These are phyloP conservation scores for Aegilops speltoides DNA, from an alignment of 176 grass and related monocot genomes.

Conservation along the genomic window DNA sequence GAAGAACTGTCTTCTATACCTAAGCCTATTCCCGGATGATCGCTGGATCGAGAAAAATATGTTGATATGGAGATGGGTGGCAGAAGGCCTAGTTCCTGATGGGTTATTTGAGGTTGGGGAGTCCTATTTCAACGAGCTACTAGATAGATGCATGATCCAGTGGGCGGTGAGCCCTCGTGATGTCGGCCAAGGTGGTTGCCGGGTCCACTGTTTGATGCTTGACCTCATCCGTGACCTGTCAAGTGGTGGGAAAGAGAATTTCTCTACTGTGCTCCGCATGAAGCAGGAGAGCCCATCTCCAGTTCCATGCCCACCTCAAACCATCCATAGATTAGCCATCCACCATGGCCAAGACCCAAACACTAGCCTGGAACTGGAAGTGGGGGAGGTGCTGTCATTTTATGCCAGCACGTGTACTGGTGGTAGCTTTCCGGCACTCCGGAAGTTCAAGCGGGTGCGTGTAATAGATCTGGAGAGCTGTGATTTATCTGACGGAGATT, in stretches of 20 bases:
- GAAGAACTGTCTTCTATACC: background rate
- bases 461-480: background rate
- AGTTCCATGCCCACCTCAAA: background rate
- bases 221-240: background rate
- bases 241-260: background rate
- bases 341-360: background rate
- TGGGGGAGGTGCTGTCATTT: background rate
- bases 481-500: background rate
- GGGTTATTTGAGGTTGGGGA: background rate
- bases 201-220: background rate
- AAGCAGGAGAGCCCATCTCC: background rate
- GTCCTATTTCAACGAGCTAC: background rate
- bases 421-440: background rate
- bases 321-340: background rate
- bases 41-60: background rate
- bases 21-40: background rate
- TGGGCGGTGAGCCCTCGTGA: background rate
- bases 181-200: background rate
- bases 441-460: background rate
- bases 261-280: background rate
- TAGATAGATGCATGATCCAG: background rate
- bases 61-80: background rate
- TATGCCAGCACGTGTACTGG: background rate
- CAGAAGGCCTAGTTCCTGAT: background rate
- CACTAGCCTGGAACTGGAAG: background rate